Evolutionary conservation across 1,284 basidiomycete genomes (phyloP), one percentile per base, ranked within the genome.

Genomic region (Marasmius oreades): DNA sequence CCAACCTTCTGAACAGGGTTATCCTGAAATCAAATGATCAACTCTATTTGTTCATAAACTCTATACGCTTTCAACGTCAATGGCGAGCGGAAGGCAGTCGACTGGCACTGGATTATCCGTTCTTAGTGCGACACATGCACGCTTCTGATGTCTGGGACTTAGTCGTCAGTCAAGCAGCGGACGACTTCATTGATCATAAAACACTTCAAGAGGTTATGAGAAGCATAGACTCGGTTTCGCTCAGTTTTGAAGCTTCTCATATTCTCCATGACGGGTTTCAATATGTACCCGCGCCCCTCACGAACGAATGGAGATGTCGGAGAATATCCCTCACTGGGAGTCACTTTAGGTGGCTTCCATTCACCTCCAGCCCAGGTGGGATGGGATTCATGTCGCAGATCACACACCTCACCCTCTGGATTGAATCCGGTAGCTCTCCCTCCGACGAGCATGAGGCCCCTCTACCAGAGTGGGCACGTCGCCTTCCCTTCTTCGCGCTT

Each of bases 1-100:
- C 69, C 14, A 59, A 69, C 51, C 67, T 77, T 52, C 68, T 77
- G 7, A 67, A 69, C 56, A 75, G 69, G 20, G 70, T 77, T 3
- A 55, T 73, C 31, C 67, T 76, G 31, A 55, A 59, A 37, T 61
- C 63, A 0, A 59, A 66, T 6, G 31, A 57, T 0, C 59, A 69
- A 14, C 58, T 73, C 8, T 45, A 62, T 50, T 57, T 62, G 36
- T 76, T 77, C 62, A 62, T 70, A 31, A 56, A 63, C 37, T 60
- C 70, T 26, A 55, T 75, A 16, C 61, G 62, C 5, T 59, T 66
- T 20, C 72, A 73, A 58, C 56, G 56, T 2, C 58, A 66, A 22
- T 44, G 43, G 1, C n/a, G 48, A 23, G 51, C 44, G 1, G 51
- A 59, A 16, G 67, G 65, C 16, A 33, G 47, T 33, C 64, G 64